phyloP scores from a whole-genome alignment of 768 basidiomycete species.

The Chalciporus sphaerocephalus region DNA sequence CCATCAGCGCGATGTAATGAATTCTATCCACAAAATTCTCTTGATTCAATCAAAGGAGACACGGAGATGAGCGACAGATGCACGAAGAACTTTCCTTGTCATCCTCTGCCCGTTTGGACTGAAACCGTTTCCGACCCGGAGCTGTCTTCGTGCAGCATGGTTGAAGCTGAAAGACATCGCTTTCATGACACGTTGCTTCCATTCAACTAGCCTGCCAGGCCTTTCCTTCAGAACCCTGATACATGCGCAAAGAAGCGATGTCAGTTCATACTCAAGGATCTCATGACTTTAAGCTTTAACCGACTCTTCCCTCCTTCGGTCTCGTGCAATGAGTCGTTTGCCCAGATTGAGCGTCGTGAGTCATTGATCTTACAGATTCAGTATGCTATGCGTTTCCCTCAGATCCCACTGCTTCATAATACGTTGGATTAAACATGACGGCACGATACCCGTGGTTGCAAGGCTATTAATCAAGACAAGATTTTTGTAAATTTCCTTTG shows the following conservation, averaged over 20 bases:
- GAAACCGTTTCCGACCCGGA: background rate
- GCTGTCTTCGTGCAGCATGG: background rate
- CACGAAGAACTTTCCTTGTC: background rate
- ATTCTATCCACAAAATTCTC: background rate
- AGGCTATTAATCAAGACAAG: background rate
- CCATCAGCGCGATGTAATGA: background rate
- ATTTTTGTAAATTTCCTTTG: background rate
- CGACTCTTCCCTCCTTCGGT: background rate
- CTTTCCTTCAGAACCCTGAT: no score
- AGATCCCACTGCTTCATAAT: background rate
- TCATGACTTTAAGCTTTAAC: background rate
- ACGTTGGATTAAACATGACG: background rate
- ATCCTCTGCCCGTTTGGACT: background rate
- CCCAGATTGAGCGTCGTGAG: background rate
- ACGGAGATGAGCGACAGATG: background rate
- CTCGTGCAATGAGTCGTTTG: background rate
- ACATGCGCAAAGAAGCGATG: no score
- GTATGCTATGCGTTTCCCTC: background rate
- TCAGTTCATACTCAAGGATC: background rate
- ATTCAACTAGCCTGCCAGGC: no score
- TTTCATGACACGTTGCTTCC: background rate
- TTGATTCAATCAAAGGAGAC: constrained; percentile 1
- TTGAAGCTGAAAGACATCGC: background rate
- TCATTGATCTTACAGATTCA: background rate
- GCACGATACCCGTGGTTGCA: background rate